A percentile compares a stretch with the other conserved stretches of the same genome.
Evolutionary conservation across 805 yeast genomes (phyloP).

Genomic region (Cyberlindnera maritima): DNA sequence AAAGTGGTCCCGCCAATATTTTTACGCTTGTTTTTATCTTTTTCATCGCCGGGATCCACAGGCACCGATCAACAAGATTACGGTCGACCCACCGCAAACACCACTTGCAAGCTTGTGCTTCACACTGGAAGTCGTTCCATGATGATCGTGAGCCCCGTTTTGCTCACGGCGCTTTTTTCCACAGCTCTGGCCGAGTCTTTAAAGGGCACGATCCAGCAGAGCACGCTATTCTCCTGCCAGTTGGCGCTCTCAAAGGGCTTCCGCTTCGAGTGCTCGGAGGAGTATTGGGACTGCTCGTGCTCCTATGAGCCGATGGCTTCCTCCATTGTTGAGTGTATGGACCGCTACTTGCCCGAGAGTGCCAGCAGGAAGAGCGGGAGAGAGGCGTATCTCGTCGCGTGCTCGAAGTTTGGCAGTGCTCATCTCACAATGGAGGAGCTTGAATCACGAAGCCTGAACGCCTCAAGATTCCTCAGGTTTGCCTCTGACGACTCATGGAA

Average conservation of each 20-base stretch:
- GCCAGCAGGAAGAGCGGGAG: constrained; percentile 7
- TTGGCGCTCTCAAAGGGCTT: constrained; percentile 12
- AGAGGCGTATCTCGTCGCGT: constrained; percentile 7
- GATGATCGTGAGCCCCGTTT: neutral
- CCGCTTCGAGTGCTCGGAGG: constrained; percentile 20
- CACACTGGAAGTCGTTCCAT: neutral
- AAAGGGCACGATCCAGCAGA: constrained; percentile 25
- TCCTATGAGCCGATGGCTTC: constrained; percentile 20
- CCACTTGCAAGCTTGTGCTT: too few species aligned
- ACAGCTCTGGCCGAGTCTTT: constrained; percentile 11
- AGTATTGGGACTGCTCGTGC: constrained; percentile 20
- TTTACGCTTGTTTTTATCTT: neutral
- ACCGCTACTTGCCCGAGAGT: constrained; percentile 16
- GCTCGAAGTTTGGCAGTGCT: constrained; percentile 5
- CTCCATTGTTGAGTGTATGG: constrained; percentile 22
- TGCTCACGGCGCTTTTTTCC: neutral
- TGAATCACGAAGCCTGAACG: constrained; percentile 8
- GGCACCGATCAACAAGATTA: neutral
- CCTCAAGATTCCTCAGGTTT: constrained; percentile 8
- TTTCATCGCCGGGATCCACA: neutral
- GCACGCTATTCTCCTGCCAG: constrained; percentile 26
- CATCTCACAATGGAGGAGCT: constrained; percentile 13
- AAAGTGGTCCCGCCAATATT: neutral
- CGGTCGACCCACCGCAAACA: neutral
- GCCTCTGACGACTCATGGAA: constrained; percentile 11